Conservation (phyloP, 768 basidiomycete genomes). For the Arthromyces matolae region DNA sequence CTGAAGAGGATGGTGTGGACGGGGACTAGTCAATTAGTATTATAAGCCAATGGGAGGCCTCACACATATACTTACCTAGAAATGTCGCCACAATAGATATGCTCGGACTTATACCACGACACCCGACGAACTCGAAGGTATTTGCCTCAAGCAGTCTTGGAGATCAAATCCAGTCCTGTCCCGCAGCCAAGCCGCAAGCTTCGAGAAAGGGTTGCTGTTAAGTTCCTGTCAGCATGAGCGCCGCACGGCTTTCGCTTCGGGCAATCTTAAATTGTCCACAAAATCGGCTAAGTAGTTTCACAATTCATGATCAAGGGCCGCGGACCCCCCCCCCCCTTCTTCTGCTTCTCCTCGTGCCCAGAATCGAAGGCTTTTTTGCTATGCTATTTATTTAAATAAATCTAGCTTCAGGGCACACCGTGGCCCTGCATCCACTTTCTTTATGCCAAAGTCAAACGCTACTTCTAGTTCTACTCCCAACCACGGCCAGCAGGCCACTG, state of each 20-base stretch:
- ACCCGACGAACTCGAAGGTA: no score
- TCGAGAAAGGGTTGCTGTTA: slow-evolving; percentile 44
- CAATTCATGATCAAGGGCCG: slow-evolving; percentile 41
- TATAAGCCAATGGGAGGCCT: no score
- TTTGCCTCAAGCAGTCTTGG: no score
- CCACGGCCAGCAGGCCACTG: slow-evolving; percentile 31
- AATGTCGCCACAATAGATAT: no score
- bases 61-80: no score
- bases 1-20: slow-evolving; percentile 25
- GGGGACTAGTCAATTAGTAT: background rate
- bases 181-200: slow-evolving; percentile 32
- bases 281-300: slow-evolving; percentile 42
- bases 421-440: slow-evolving; percentile 21
- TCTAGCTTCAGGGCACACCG: slow-evolving; percentile 28
- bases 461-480: slow-evolving; percentile 26
- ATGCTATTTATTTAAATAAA: slow-evolving; percentile 63
- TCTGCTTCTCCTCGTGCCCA: slow-evolving; percentile 62
- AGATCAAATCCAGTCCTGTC: no score
- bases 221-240: slow-evolving; percentile 40
- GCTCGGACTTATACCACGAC: no score
- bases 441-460: slow-evolving; percentile 42
- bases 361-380: slow-evolving; percentile 63
- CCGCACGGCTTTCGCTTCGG: slow-evolving; percentile 42
- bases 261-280: slow-evolving; percentile 51
- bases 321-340: no score